Percentiles rank a stretch among this genome's conserved stretches.
phyloP scores from a whole-genome alignment of 2,329 filamentous ascomycete species.

The Plenodomus lindquistii region DNA sequence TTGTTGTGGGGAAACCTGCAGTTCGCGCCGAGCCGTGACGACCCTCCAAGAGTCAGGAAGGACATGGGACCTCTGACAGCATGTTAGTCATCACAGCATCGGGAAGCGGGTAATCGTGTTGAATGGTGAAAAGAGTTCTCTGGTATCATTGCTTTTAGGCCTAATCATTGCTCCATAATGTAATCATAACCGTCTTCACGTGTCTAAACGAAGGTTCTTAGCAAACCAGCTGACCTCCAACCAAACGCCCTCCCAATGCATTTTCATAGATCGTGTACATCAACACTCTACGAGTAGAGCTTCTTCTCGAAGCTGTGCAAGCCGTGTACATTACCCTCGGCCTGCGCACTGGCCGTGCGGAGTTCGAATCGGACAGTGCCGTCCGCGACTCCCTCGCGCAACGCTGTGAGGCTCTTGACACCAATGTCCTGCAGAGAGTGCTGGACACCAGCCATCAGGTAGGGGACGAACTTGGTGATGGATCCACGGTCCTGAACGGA shows the following conservation, averaged over 20 bases:
- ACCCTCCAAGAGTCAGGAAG: not conserved
- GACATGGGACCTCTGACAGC: not conserved
- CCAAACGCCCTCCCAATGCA: conserved; percentile 40
- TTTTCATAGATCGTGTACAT: conserved; percentile 4
- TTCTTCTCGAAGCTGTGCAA: conserved; percentile 99
- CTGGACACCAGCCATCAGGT: conserved; percentile 92
- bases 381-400: conserved; percentile 74
- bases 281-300: conserved; percentile 75
- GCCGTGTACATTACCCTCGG: conserved; percentile 93
- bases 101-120: not conserved
- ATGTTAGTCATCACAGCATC: not conserved
- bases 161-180: conserved; percentile 25
- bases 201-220: conserved; percentile 20
- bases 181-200: conserved; percentile 32
- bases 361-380: conserved; percentile 90
- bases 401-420: conserved; percentile 73
- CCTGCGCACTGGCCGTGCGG: conserved; percentile 88
- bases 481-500: conserved; percentile 81
- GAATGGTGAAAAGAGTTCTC: conserved; percentile 20
- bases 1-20: conserved; percentile 10
- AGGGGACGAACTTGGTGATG: conserved; percentile 93
- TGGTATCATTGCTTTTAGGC: conserved; percentile 45
- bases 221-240: conserved; percentile 6
- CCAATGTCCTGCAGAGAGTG: conserved; percentile 97
- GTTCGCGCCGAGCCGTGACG: not conserved